Evolutionary conservation across 345 rosid species (phyloP), one percentile per base, ranked within the genome.

Genomic region (Excoecaria agallocha): DNA sequence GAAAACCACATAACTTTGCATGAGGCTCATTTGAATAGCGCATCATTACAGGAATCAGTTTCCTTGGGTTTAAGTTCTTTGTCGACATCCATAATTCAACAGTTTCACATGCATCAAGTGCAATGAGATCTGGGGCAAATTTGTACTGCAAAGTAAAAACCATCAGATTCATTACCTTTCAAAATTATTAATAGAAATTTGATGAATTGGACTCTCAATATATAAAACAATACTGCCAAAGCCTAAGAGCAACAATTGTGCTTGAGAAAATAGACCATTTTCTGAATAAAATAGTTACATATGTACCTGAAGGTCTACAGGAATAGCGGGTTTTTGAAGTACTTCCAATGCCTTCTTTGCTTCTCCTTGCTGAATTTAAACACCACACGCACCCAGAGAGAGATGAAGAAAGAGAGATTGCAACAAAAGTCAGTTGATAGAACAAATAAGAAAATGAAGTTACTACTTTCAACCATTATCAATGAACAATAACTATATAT

Each of bases 1-100:
- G 70, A 61, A 17, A 54, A 49, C 35, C 37, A 45, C 70, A 73
- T 82, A 90, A 95, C 99, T 91, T 95, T 73, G 98, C 97, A 95
- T 93, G 99, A 85, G 98, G 98, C 85, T 93, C 98, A 77, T 93
- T 91, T 80, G 97, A 91, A 88, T 95, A 95, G 58, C 97, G 98
- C 98, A 95, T 91, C 99, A 95, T 93, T 70, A 98, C 98, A 81
- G 98, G 96, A 80, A 93, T 88, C 71, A 95, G 80, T 79, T 90
- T 95, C 87, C 98, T 88, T 35, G 99, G 98, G 74, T 93, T 91
- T 68, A 95, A 85, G 76, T 91, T 84, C 83, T 93, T 89, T 62
- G 85, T 88, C 71, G 90, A 82, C 97, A 95, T 91, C 98, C 99
- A 95, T 71, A 94, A 91, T 82, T 95, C 99, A 80, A 95, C 98